A percentile compares a stretch with the other conserved stretches of the same genome.
These are phyloP conservation scores for Leishmania lainsoni DNA, from an alignment of 208 protist genomes.

Conservation along the genomic window DNA sequence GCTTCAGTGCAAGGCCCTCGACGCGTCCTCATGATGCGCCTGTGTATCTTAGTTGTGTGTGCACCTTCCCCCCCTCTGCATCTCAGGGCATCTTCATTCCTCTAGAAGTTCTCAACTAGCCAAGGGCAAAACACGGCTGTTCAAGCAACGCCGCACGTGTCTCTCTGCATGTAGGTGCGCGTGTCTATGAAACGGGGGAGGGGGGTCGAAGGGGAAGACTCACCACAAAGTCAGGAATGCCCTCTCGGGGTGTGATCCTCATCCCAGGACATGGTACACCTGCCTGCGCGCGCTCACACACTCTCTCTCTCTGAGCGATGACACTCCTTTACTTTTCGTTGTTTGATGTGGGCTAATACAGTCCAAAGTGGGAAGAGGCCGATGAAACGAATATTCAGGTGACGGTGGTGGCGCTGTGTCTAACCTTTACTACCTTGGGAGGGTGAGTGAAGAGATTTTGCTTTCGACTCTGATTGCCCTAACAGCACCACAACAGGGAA, in stretches of 20 bases:
- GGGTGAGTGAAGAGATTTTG: background rate
- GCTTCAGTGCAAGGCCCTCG: background rate
- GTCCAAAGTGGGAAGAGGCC: background rate
- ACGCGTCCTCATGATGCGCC: background rate
- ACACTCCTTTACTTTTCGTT: background rate
- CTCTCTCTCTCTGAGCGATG: background rate
- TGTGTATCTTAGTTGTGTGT: background rate
- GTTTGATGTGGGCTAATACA: too few species aligned
- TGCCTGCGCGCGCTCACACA: background rate
- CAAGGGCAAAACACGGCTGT: background rate
- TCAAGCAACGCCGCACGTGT: background rate
- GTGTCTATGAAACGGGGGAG: background rate
- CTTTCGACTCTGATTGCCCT: background rate
- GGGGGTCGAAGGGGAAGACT: background rate
- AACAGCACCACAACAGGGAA: background rate
- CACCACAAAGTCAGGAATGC: background rate
- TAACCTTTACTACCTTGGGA: background rate
- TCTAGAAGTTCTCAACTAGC: background rate
- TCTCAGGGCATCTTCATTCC: background rate
- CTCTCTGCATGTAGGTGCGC: background rate
- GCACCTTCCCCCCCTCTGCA: background rate
- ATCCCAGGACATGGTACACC: background rate
- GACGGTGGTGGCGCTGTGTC: background rate
- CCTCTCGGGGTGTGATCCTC: background rate
- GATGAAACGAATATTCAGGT: background rate